Percentiles rank a stretch among this genome's conserved stretches.
Conservation (phyloP, 2,329 filamentous ascomycete species). For the Emergomyces orientalis region DNA sequence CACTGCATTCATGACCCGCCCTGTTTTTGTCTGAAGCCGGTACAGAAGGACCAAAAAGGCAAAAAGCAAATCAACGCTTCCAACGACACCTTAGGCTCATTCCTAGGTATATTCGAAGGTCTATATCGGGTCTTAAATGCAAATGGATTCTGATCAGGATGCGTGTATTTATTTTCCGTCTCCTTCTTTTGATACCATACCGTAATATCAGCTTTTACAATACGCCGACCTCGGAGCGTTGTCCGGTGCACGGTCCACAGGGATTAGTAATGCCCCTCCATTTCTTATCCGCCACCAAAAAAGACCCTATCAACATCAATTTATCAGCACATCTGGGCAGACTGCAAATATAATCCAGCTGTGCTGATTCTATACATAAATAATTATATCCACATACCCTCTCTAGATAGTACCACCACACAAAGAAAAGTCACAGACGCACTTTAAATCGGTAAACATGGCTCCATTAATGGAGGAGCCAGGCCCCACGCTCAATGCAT, state of each 20-base stretch:
- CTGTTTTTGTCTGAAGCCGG: no score
- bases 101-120: no score
- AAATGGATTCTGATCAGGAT: no score
- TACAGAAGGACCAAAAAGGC: no score
- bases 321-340: neutral
- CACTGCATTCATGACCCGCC: no score
- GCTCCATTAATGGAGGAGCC: constrained; percentile 71
- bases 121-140: no score
- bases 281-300: neutral
- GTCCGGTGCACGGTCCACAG: no score
- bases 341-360: neutral
- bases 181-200: neutral
- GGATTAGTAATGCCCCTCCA: constrained; percentile 1
- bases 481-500: constrained; percentile 61
- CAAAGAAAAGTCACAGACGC: neutral
- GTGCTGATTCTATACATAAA: neutral
- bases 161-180: no score
- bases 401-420: neutral
- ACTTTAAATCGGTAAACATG: constrained; percentile 45
- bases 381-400: neutral
- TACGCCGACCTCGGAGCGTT: no score
- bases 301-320: neutral
- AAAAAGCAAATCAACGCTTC: no score
- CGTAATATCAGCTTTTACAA: no score
- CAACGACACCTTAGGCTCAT: no score